Conservation (phyloP, 495 filamentous ascomycete species). For the Elaphomyces granulatus region DNA sequence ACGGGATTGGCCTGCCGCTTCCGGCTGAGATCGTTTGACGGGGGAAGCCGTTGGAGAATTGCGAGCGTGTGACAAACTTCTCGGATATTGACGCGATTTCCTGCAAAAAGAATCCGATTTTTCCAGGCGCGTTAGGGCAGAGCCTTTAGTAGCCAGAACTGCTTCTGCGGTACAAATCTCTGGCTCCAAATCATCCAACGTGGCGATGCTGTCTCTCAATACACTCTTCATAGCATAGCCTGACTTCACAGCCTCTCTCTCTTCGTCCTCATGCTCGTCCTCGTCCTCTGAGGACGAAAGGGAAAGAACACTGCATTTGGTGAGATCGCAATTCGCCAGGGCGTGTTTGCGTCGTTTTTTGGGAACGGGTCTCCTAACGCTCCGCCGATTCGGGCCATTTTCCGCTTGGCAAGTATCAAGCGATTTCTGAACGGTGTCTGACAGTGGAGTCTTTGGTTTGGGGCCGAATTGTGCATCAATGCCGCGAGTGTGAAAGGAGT, state of each 20-base stretch:
- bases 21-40: slow-evolving; percentile 13
- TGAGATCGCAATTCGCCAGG: slow-evolving; percentile 32
- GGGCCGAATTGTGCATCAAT: slow-evolving; percentile 1
- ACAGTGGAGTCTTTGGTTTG: not conserved
- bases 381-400: slow-evolving; percentile 5
- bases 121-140: slow-evolving; percentile 17
- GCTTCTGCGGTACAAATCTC: slow-evolving; percentile 31
- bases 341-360: slow-evolving; percentile 32
- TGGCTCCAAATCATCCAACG: slow-evolving; percentile 25
- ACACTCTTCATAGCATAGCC: not conserved
- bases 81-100: slow-evolving; percentile 14
- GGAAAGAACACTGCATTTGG: slow-evolving; percentile 38
- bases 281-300: slow-evolving; percentile 45
- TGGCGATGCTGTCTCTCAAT: slow-evolving; percentile 23
- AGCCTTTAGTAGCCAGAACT: slow-evolving; percentile 20
- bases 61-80: slow-evolving; percentile 7
- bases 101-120: slow-evolving; percentile 12
- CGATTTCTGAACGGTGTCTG: slow-evolving; percentile 5
- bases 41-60: slow-evolving; percentile 18
- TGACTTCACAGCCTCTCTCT: not conserved
- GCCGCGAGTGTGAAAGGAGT: not conserved
- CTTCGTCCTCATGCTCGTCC: slow-evolving; percentile 11
- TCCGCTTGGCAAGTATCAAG: slow-evolving; percentile 10
- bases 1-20: slow-evolving; percentile 16
- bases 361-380: slow-evolving; percentile 14